Evolutionary conservation across 345 rosid species (phyloP).

Genomic region (Corchorus capsularis): DNA sequence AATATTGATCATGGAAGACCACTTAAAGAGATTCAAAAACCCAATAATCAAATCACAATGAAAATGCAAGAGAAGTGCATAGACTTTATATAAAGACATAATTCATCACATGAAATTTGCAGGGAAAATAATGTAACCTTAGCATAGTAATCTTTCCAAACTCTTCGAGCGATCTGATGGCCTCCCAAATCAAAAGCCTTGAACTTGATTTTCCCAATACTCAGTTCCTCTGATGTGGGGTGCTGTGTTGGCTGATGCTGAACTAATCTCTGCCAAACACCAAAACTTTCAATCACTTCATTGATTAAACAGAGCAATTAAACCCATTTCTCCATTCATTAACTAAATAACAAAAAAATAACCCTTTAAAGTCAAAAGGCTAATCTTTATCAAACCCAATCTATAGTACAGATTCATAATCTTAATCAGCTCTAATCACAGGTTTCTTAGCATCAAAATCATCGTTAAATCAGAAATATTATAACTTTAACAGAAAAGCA

Average conservation of each 20-base stretch:
- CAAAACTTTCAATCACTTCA: conserved; percentile 2
- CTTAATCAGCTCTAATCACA: neutral
- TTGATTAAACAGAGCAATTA: neutral
- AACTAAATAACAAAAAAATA: neutral
- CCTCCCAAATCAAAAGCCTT: conserved; percentile 92
- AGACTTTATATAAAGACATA: neutral
- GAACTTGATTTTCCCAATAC: conserved; percentile 81
- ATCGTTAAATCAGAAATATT: neutral
- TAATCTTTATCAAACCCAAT: conserved; percentile 8
- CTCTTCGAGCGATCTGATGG: conserved; percentile 84
- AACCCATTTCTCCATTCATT: neutral
- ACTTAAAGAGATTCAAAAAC: neutral
- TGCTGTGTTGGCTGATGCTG: conserved; percentile 86
- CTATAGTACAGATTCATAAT: neutral
- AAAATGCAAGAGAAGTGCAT: neutral
- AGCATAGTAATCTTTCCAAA: conserved; percentile 87
- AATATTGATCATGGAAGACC: neutral
- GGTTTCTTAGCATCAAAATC: neutral
- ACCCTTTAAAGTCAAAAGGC: neutral
- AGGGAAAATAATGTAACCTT: conserved; percentile 41
- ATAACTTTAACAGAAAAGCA: neutral
- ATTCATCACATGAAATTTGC: neutral
- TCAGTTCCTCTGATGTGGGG: conserved; percentile 81
- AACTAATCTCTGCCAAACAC: conserved; percentile 61
- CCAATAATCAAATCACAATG: neutral